phyloP scores from a whole-genome alignment of 495 filamentous ascomycete genomes.

The Neurospora sp. region DNA sequence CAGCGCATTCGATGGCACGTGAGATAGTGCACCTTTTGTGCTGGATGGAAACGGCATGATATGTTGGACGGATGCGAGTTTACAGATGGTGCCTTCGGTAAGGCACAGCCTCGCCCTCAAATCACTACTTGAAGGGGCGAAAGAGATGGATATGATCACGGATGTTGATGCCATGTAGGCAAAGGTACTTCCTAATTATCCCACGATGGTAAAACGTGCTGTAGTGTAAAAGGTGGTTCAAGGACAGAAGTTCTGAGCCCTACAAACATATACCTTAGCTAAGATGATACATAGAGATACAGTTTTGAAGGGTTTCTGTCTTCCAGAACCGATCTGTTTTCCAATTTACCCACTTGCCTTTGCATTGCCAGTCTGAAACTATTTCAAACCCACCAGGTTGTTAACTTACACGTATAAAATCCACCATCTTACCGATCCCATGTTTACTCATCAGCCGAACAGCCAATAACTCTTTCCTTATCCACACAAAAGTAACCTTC shows the following conservation, averaged over 20 bases:
- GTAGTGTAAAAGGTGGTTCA: not conserved
- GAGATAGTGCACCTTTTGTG: not conserved
- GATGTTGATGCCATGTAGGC: not conserved
- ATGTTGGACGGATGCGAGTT: not conserved
- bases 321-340: not conserved
- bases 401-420: not conserved
- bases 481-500: not conserved
- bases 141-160: not conserved
- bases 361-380: not conserved
- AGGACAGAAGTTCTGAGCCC: not conserved
- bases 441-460: not conserved
- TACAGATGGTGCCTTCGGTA: not conserved
- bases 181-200: not conserved
- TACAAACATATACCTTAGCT: not conserved
- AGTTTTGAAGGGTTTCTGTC: not conserved
- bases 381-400: not conserved
- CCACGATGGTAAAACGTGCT: not conserved
- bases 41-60: not conserved
- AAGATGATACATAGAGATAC: not conserved
- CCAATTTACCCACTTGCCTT: not conserved
- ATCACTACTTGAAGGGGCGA: not conserved
- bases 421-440: not conserved
- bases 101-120: not conserved
- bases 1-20: not conserved
- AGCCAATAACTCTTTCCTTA: not conserved